These are phyloP conservation scores for Urtica urens DNA, from an alignment of 306 rosid species.

Conservation along the genomic window DNA sequence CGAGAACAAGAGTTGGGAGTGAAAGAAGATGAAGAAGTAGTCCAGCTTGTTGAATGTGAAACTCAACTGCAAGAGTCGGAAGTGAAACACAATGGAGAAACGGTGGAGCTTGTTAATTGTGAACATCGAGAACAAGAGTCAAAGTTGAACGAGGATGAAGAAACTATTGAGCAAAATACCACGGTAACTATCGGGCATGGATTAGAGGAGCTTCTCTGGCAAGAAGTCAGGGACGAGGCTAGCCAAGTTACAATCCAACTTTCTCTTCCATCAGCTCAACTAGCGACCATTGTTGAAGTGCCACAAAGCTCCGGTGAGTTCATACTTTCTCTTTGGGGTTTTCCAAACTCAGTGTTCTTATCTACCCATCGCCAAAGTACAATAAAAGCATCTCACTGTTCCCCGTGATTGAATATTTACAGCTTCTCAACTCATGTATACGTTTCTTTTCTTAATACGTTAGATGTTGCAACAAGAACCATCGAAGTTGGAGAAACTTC, in stretches of 20 bases:
- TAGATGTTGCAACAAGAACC: slow-evolving; percentile 23
- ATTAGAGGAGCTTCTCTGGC: slow-evolving; percentile 32
- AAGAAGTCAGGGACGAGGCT: slow-evolving; percentile 27
- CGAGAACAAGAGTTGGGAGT: no score
- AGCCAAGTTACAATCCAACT: slow-evolving; percentile 19
- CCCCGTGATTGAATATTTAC: slow-evolving; percentile 5
- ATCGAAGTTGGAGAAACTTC: slow-evolving; percentile 24
- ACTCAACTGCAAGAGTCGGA: slow-evolving; percentile 27
- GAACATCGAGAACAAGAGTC: no score
- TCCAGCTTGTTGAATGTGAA: slow-evolving; percentile 17
- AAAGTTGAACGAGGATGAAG: slow-evolving; percentile 20
- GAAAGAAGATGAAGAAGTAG: slow-evolving; percentile 13
- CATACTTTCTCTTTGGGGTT: slow-evolving; percentile 1
- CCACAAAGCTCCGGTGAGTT: slow-evolving; percentile 54
- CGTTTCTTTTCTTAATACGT: slow-evolving; percentile 8
- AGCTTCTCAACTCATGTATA: slow-evolving; percentile 7
- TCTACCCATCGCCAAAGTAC: background rate
- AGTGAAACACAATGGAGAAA: slow-evolving; percentile 18
- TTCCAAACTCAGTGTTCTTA: slow-evolving; percentile 4
- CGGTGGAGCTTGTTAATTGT: slow-evolving; percentile 16
- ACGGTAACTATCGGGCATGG: slow-evolving; percentile 23
- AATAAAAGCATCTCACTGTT: slow-evolving; percentile 3
- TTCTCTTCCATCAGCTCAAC: slow-evolving; percentile 24
- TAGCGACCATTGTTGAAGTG: slow-evolving; percentile 22
- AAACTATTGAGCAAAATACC: slow-evolving; percentile 14